These are phyloP conservation scores for Arabis alpina DNA, from an alignment of 345 rosid species.

Conservation along the genomic window DNA sequence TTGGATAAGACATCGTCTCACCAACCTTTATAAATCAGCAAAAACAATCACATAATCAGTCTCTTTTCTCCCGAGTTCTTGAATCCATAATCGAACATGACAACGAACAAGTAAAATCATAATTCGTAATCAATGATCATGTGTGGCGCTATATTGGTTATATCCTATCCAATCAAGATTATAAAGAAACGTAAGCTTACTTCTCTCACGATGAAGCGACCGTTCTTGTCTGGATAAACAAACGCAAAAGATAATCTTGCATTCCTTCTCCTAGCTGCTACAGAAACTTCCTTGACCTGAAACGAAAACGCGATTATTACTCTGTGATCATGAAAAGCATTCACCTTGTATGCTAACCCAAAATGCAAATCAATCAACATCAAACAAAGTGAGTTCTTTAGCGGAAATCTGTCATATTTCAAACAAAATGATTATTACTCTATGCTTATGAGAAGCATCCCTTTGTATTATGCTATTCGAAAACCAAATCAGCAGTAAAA, in stretches of 20 bases:
- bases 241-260: constrained; percentile 92
- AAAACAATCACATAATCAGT: constrained; percentile 26
- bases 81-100: constrained; percentile 5
- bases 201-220: constrained; percentile 77
- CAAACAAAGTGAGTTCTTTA: neutral
- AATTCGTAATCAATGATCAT: no score
- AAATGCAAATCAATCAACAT: neutral
- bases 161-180: constrained; percentile 1
- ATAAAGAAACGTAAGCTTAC: constrained; percentile 41
- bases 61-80: constrained; percentile 2
- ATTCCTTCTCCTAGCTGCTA: constrained; percentile 88
- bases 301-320: constrained; percentile 12
- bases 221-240: constrained; percentile 82
- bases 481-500: no score
- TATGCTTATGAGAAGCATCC: no score
- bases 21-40: constrained; percentile 64
- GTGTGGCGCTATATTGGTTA: neutral
- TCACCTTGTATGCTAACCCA: neutral
- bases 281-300: constrained; percentile 90
- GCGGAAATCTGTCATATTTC: neutral
- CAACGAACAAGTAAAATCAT: neutral
- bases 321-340: constrained; percentile 1
- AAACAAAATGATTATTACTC: no score
- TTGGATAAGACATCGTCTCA: constrained; percentile 68
- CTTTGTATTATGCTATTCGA: no score